phyloP scores from a whole-genome alignment of 495 filamentous ascomycete species.

The Aspergillus coremiiformis region DNA sequence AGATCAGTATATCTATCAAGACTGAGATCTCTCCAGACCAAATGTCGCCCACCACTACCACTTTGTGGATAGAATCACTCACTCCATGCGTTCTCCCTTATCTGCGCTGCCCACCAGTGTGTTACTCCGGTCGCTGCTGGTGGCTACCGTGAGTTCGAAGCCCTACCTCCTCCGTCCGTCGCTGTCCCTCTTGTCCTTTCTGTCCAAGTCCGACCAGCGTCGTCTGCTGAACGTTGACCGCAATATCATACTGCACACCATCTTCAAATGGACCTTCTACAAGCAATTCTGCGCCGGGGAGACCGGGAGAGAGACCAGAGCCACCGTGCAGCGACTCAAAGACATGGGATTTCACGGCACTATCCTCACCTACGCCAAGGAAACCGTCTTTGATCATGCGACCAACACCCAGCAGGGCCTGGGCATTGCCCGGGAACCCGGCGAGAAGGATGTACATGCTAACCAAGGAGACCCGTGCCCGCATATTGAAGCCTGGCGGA shows the following conservation, averaged over 20 bases:
- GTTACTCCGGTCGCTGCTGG: conserved; percentile 67
- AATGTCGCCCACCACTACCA: not conserved
- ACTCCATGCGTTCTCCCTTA: no score
- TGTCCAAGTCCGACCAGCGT: conserved; percentile 31
- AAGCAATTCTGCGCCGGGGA: conserved; percentile 44
- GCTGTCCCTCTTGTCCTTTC: conserved; percentile 52
- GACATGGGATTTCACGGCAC: conserved; percentile 37
- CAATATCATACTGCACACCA: conserved; percentile 32
- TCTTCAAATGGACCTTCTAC: conserved; percentile 42
- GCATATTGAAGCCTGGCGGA: conserved; percentile 61
- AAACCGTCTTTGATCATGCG: conserved; percentile 35
- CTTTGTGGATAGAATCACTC: no score
- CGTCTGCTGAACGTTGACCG: conserved; percentile 34
- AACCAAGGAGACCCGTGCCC: no score
- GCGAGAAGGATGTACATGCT: conserved; percentile 13
- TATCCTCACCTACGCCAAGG: conserved; percentile 42
- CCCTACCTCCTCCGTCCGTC: conserved; percentile 57
- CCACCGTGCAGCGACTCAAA: conserved; percentile 30
- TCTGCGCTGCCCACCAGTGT: conserved; percentile 59
- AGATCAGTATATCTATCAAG: no score
- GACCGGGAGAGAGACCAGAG: conserved; percentile 25
- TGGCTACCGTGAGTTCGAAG: conserved; percentile 69
- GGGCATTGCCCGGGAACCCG: conserved; percentile 16
- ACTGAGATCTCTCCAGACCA: no score
- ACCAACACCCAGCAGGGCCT: conserved; percentile 24